phyloP scores from a whole-genome alignment of 306 rosid genomes.

The Dryas alaskensis region DNA sequence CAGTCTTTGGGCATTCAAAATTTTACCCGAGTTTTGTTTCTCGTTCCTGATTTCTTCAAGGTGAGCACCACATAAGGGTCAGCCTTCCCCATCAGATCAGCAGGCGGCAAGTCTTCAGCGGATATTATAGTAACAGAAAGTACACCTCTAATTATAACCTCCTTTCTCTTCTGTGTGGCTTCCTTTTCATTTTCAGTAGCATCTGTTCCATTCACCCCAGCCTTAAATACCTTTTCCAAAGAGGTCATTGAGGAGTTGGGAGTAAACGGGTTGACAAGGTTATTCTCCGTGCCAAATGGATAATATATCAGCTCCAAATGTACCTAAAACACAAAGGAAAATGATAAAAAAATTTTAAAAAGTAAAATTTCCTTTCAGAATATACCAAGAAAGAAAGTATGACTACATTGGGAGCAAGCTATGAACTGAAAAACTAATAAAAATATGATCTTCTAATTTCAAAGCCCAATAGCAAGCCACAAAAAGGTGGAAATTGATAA shows the following conservation, averaged over 20 bases:
- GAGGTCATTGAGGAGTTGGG: constrained; percentile 65
- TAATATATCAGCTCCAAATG: constrained; percentile 89
- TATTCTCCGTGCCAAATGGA: constrained; percentile 77
- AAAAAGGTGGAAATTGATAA: not conserved
- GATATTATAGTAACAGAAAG: constrained; percentile 81
- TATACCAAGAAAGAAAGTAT: not conserved
- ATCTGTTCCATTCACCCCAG: constrained; percentile 58
- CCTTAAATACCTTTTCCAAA: constrained; percentile 79
- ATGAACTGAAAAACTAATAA: not conserved
- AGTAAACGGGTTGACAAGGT: constrained; percentile 74
- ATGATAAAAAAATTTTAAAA: not conserved
- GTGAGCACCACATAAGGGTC: constrained; percentile 85
- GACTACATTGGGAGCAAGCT: not conserved
- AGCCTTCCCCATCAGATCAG: constrained; percentile 83
- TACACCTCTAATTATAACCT: constrained; percentile 91
- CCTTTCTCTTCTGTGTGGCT: constrained; percentile 60
- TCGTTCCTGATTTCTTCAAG: constrained; percentile 81
- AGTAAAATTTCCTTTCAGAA: not conserved
- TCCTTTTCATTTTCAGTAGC: constrained; percentile 56
- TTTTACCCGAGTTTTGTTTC: constrained; percentile 81
- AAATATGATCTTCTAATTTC: not conserved
- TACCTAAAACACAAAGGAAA: constrained; percentile 50
- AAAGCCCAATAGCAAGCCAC: not conserved
- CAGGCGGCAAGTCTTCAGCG: constrained; percentile 89
- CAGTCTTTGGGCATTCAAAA: constrained; percentile 15